Evolutionary conservation across 306 rosid genomes (phyloP).

Genomic region (Vachellia pachyceras): DNA sequence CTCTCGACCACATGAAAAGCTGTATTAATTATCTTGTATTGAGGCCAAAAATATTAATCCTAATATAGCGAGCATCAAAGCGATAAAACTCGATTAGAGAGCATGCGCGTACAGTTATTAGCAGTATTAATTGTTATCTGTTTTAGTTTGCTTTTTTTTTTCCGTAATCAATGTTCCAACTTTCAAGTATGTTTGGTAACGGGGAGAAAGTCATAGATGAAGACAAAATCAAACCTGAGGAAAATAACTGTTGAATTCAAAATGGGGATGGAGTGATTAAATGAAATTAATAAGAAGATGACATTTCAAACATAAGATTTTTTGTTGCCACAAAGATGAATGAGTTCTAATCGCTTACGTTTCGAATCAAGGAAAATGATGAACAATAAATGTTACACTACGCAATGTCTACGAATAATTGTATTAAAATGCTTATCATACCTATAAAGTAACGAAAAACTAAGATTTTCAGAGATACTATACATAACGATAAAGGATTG

Average conservation of each 20-base stretch:
- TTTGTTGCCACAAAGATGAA: neutral
- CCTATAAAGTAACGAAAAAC: no score
- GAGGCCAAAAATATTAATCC: neutral
- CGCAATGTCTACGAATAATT: neutral
- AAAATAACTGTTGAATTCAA: neutral
- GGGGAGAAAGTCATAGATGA: neutral
- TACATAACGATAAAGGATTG: no score
- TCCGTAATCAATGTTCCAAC: neutral
- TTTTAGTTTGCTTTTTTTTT: neutral
- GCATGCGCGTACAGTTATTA: neutral
- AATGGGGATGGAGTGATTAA: neutral
- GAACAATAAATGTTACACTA: neutral
- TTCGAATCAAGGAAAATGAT: neutral
- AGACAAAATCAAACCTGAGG: neutral
- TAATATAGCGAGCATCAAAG: neutral
- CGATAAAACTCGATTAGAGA: neutral
- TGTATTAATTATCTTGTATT: neutral
- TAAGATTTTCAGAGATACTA: no score
- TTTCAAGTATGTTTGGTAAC: neutral
- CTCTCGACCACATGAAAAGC: constrained; percentile 1
- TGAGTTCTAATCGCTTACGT: neutral
- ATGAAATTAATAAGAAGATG: neutral
- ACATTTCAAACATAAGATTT: neutral
- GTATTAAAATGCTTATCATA: neutral
- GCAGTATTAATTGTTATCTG: neutral